Evolutionary conservation across 139 green algal genomes (phyloP).

Genomic region (Haematococcus lacustris): DNA sequence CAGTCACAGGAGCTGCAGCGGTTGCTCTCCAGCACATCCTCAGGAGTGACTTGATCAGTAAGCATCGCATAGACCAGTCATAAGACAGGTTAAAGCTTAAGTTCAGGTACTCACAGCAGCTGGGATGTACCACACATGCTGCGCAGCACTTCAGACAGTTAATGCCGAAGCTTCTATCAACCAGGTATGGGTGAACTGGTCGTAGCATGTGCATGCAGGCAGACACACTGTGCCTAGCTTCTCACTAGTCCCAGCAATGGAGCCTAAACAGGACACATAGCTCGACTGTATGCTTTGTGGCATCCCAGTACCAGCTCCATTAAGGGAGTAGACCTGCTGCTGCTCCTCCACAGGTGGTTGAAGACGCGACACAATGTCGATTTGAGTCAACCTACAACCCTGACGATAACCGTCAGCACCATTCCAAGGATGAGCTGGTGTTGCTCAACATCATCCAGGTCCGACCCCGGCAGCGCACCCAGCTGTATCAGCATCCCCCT

Average conservation of each 20-base stretch:
- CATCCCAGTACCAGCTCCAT: too few relatives aligned
- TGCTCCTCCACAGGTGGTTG: too few relatives aligned
- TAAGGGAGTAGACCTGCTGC: too few relatives aligned
- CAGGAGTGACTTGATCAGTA: slow-evolving; percentile 57
- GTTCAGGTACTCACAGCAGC: neutral
- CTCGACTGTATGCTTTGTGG: too few relatives aligned
- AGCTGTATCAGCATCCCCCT: too few relatives aligned
- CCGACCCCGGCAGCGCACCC: slow-evolving; percentile 7
- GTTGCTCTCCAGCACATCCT: slow-evolving; percentile 75
- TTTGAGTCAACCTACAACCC: slow-evolving; percentile 89
- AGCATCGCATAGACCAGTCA: neutral
- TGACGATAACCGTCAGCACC: too few relatives aligned
- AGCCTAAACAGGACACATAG: too few relatives aligned
- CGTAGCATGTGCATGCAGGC: too few relatives aligned
- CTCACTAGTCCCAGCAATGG: too few relatives aligned
- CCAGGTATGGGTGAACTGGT: too few relatives aligned
- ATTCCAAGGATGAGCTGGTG: slow-evolving; percentile 89
- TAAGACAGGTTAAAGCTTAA: neutral
- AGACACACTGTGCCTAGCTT: too few relatives aligned
- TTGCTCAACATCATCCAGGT: slow-evolving; percentile 88
- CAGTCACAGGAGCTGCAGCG: slow-evolving; percentile 83
- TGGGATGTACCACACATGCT: neutral
- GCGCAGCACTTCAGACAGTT: neutral
- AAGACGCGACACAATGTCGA: slow-evolving; percentile 83
- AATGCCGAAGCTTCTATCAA: slow-evolving; percentile 68